phyloP scores from a whole-genome alignment of 352 stramenopile species.

The Globisporangium cystogenes region DNA sequence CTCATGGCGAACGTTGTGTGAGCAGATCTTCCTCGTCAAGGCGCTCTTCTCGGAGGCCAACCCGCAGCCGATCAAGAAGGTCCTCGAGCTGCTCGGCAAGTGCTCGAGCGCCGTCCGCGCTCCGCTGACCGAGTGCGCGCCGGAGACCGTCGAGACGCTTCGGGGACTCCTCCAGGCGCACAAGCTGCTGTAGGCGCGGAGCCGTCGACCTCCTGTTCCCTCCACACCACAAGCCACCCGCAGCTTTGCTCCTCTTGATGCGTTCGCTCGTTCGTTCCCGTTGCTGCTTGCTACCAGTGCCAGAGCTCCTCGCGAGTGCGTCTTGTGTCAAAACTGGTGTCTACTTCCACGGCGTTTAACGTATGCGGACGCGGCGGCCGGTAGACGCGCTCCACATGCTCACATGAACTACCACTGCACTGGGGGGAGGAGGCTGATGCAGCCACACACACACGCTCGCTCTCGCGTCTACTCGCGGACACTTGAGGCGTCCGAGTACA shows the following conservation, averaged over 20 bases:
- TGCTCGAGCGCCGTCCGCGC: constrained; percentile 67
- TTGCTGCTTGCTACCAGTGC: too few species aligned
- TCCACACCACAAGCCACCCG: background rate
- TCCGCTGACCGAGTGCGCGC: constrained; percentile 67
- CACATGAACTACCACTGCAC: constrained; percentile 1
- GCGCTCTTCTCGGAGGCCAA: constrained; percentile 90
- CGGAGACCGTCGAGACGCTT: constrained; percentile 60
- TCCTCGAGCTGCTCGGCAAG: constrained; percentile 86
- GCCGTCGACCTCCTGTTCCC: too few species aligned
- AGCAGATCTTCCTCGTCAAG: constrained; percentile 88
- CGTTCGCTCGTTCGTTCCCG: too few species aligned
- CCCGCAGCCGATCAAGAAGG: constrained; percentile 90
- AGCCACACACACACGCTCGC: background rate
- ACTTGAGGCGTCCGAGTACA: constrained; percentile 20
- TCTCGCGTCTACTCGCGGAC: background rate
- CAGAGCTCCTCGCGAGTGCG: background rate
- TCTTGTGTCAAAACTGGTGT: constrained; percentile 12
- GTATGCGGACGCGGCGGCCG: background rate
- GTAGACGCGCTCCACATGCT: background rate
- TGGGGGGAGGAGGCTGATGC: background rate
- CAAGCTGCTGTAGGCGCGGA: constrained; percentile 53
- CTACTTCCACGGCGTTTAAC: constrained; percentile 1
- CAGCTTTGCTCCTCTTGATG: constrained; percentile 4
- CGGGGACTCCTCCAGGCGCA: constrained; percentile 61
- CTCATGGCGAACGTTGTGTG: too few species aligned